Evolutionary conservation across 2,329 filamentous ascomycete species (phyloP).

Genomic region (Tolypocladium guangdongense): DNA sequence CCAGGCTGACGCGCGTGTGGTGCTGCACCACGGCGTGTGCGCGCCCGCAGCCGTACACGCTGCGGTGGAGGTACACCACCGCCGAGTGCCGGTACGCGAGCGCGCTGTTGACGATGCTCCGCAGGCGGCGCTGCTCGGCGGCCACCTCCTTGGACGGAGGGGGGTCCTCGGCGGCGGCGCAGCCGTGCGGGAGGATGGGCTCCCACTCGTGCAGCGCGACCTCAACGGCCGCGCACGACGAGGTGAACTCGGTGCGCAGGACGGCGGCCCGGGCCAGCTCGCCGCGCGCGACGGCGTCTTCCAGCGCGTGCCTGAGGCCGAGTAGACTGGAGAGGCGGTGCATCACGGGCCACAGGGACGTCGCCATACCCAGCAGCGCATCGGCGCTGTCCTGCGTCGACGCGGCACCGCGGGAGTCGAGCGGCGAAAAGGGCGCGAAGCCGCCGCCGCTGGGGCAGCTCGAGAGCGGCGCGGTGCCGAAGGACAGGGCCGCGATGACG

Average conservation of each 20-base stretch:
- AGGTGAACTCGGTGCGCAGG: constrained; percentile 38
- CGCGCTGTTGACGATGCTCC: constrained; percentile 48
- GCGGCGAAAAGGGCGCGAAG: constrained; percentile 33
- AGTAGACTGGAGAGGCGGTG: constrained; percentile 47
- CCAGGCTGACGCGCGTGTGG: constrained; percentile 38
- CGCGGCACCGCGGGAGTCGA: constrained; percentile 30
- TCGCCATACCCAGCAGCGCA: constrained; percentile 49
- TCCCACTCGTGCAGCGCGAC: constrained; percentile 44
- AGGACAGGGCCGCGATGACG: constrained; percentile 51
- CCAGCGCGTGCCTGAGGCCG: constrained; percentile 40
- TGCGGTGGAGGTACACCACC: constrained; percentile 46
- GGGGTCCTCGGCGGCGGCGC: background rate
- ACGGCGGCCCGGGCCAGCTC: constrained; percentile 33
- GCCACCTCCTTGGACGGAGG: constrained; percentile 9
- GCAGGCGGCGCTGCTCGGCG: constrained; percentile 29
- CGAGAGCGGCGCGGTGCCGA: constrained; percentile 46
- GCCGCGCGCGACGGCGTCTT: constrained; percentile 29
- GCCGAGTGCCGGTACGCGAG: constrained; percentile 48
- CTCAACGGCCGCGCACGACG: constrained; percentile 43
- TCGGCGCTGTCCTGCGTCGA: constrained; percentile 44
- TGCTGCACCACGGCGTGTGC: constrained; percentile 39
- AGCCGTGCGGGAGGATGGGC: constrained; percentile 34
- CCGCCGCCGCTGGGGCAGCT: constrained; percentile 35
- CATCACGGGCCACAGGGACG: constrained; percentile 52
- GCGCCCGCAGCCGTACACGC: constrained; percentile 37